Evolutionary conservation across 305 asterid species (phyloP).

Genomic region (Rubia tinctorum): DNA sequence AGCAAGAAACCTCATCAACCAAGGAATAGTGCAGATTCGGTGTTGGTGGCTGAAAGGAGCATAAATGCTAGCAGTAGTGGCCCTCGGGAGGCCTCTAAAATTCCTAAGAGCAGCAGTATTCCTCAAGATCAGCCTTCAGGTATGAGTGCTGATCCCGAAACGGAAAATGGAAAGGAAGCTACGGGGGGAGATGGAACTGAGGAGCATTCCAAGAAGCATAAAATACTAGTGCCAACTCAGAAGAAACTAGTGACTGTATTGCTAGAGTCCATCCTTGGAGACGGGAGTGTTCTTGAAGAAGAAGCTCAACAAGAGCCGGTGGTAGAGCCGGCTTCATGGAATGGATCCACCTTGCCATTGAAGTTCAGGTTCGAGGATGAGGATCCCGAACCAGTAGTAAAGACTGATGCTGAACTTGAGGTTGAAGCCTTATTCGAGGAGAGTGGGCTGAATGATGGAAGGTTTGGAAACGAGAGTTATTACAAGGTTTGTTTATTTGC

Average conservation of each 20-base stretch:
- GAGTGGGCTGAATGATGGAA: neutral
- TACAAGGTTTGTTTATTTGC: slow-evolving; percentile 21
- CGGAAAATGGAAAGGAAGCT: neutral
- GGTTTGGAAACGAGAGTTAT: neutral
- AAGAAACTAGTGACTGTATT: neutral
- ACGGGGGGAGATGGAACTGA: neutral
- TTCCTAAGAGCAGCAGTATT: neutral
- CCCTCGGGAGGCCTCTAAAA: too few species aligned
- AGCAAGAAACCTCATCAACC: neutral
- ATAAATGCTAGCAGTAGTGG: too few species aligned
- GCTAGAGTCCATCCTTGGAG: too few species aligned
- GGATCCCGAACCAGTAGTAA: slow-evolving; percentile 25
- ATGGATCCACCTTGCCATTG: slow-evolving; percentile 13
- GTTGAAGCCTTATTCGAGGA: slow-evolving; percentile 30
- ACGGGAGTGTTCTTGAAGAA: too few species aligned
- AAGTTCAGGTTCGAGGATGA: slow-evolving; percentile 51
- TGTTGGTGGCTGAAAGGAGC: too few species aligned
- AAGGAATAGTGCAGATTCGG: too few species aligned
- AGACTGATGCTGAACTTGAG: slow-evolving; percentile 34
- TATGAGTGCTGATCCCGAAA: neutral
- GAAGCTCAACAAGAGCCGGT: too few species aligned
- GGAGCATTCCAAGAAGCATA: neutral
- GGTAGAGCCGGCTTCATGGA: too few species aligned
- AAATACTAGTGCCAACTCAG: neutral
- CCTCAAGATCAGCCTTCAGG: neutral